These are phyloP conservation scores for Pterula multifida DNA, from an alignment of 1,284 basidiomycete species.

Conservation along the genomic window DNA sequence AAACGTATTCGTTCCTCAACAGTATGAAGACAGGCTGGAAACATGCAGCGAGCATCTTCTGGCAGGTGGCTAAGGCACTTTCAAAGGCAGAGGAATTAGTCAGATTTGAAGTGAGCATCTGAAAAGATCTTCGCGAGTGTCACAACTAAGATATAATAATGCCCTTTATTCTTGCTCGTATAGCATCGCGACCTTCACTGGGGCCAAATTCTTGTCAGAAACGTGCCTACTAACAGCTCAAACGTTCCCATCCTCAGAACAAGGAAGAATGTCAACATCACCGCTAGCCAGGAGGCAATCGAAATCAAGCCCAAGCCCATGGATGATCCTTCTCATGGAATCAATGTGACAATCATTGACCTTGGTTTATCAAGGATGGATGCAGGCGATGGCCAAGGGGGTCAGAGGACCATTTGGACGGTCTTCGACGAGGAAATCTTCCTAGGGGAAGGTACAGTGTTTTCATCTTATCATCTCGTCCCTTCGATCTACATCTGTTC, in stretches of 20 bases:
- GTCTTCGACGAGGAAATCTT: constrained; percentile 74
- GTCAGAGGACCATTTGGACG: constrained; percentile 52
- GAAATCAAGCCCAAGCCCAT: constrained; percentile 22
- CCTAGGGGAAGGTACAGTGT: constrained; percentile 60
- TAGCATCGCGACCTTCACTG: constrained; percentile 96
- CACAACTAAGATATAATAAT: not conserved
- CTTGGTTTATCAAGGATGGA: constrained; percentile 84
- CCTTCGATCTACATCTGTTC: not conserved
- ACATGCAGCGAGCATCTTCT: constrained; percentile 82
- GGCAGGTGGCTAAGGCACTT: constrained; percentile 76
- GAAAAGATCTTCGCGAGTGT: too few relatives aligned
- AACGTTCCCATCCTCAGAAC: constrained; percentile 17
- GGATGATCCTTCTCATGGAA: constrained; percentile 49
- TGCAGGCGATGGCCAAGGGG: constrained; percentile 31
- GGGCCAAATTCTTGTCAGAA: constrained; percentile 89
- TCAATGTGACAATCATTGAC: constrained; percentile 84
- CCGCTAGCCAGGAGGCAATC: constrained; percentile 6
- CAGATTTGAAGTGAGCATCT: constrained; percentile 68
- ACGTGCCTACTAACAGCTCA: constrained; percentile 19
- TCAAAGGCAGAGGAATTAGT: constrained; percentile 68
- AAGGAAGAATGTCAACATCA: constrained; percentile 17
- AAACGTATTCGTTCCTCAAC: constrained; percentile 61
- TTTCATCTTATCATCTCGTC: not conserved
- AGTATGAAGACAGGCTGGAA: constrained; percentile 55
- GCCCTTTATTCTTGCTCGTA: not conserved